A percentile compares a stretch with the other conserved stretches of the same genome.
Evolutionary conservation across 345 rosid species (phyloP).

Genomic region (Combretum micranthum): DNA sequence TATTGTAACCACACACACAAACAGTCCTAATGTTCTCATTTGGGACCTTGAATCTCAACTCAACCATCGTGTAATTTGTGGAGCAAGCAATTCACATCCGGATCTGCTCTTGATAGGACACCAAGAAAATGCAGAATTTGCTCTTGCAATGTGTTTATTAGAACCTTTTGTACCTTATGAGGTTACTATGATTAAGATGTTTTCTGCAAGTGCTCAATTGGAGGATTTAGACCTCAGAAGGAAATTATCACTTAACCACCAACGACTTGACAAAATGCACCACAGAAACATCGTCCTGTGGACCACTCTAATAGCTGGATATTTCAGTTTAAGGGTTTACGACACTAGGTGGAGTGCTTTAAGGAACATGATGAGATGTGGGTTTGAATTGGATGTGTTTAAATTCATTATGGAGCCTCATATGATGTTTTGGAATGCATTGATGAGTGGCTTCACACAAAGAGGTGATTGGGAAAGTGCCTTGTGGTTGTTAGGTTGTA

Average conservation of each 20-base stretch:
- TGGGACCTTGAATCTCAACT: too few relatives aligned
- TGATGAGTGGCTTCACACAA: constrained; percentile 55
- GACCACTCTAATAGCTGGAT: constrained; percentile 68
- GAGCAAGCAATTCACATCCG: too few relatives aligned
- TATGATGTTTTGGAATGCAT: constrained; percentile 65
- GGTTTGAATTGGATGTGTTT: constrained; percentile 37
- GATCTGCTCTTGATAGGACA: too few relatives aligned
- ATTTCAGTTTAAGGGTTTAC: constrained; percentile 37
- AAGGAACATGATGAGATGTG: constrained; percentile 32
- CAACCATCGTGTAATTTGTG: too few relatives aligned
- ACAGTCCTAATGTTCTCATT: too few relatives aligned
- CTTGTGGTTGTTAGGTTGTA: constrained; percentile 44
- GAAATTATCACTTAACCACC: constrained; percentile 24
- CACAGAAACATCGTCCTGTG: constrained; percentile 51
- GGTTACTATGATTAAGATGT: too few relatives aligned
- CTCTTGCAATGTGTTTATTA: too few relatives aligned
- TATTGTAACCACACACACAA: too few relatives aligned
- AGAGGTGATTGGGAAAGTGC: constrained; percentile 30
- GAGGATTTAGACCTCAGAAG: too few relatives aligned
- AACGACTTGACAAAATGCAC: constrained; percentile 53
- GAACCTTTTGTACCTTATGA: too few relatives aligned
- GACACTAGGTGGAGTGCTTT: constrained; percentile 33
- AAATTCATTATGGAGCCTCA: constrained; percentile 37
- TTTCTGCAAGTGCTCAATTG: too few relatives aligned
- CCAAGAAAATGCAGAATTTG: too few relatives aligned